phyloP scores from a whole-genome alignment of 208 protist genomes.

The Tritrichomonas musculus region DNA sequence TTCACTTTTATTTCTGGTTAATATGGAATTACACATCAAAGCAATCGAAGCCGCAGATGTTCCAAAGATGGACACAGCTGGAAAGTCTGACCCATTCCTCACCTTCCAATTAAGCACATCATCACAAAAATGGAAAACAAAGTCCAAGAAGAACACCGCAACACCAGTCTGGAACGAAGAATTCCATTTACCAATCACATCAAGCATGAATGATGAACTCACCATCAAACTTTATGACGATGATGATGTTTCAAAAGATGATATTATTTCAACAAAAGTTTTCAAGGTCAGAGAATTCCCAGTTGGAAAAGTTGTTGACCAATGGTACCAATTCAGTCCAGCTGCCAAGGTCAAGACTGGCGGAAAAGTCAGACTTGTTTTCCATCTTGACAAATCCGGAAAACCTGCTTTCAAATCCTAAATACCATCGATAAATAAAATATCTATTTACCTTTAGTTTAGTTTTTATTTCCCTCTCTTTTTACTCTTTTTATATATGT shows the following conservation, averaged over 20 bases:
- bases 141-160: neutral
- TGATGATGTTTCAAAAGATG: neutral
- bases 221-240: neutral
- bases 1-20: too few species aligned
- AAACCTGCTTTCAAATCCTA: too few species aligned
- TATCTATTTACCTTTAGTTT: too few species aligned
- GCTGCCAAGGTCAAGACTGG: neutral
- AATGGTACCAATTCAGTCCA: neutral
- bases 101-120: neutral
- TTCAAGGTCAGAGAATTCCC: neutral
- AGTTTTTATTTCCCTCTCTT: too few species aligned
- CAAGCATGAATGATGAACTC: neutral
- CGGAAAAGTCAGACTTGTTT: neutral
- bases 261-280: neutral
- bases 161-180: conserved; percentile 18
- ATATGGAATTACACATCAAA: neutral
- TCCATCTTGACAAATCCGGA: neutral
- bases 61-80: neutral
- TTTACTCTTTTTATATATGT: too few species aligned
- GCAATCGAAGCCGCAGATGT: neutral
- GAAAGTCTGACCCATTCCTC: neutral
- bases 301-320: neutral
- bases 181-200: neutral
- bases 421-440: too few species aligned
- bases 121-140: neutral